Percentiles rank a stretch among this genome's conserved stretches.
phyloP scores from a whole-genome alignment of 805 yeast genomes.

The Schwanniomyces occidentalis region DNA sequence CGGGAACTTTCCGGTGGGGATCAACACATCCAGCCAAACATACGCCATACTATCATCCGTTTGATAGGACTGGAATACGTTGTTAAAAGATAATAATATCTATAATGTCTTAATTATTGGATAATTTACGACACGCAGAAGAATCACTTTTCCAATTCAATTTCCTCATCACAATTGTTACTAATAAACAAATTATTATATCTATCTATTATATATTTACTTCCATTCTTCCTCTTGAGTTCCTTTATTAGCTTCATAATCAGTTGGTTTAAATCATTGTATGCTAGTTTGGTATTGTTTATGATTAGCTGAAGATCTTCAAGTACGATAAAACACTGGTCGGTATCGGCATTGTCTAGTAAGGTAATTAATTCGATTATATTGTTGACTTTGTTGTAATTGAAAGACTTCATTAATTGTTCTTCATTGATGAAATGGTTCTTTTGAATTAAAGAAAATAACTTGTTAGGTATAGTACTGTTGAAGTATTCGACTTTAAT shows the following conservation, averaged over 20 bases:
- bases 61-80: too few relatives aligned
- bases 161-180: constrained; percentile 7
- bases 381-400: constrained; percentile 10
- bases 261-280: constrained; percentile 7
- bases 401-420: constrained; percentile 5
- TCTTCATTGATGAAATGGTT: constrained; percentile 1
- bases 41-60: too few relatives aligned
- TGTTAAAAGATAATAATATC: too few relatives aligned
- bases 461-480: constrained; percentile 9
- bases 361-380: constrained; percentile 7
- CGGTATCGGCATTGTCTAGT: not conserved
- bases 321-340: constrained; percentile 5
- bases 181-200: constrained; percentile 7
- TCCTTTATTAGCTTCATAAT: constrained; percentile 9
- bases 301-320: constrained; percentile 11
- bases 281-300: constrained; percentile 6
- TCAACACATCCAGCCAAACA: too few relatives aligned
- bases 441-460: constrained; percentile 3
- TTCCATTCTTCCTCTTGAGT: not conserved
- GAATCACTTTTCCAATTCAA: too few relatives aligned
- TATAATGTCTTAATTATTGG: too few relatives aligned
- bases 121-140: too few relatives aligned
- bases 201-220: constrained; percentile 7
- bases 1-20: too few relatives aligned
- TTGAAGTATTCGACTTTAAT: constrained; percentile 7